Evolutionary conservation across 202 grass and related monocot genomes (phyloP), one percentile per base, ranked within the genome.

Genomic region (Saccharum hybrid): DNA sequence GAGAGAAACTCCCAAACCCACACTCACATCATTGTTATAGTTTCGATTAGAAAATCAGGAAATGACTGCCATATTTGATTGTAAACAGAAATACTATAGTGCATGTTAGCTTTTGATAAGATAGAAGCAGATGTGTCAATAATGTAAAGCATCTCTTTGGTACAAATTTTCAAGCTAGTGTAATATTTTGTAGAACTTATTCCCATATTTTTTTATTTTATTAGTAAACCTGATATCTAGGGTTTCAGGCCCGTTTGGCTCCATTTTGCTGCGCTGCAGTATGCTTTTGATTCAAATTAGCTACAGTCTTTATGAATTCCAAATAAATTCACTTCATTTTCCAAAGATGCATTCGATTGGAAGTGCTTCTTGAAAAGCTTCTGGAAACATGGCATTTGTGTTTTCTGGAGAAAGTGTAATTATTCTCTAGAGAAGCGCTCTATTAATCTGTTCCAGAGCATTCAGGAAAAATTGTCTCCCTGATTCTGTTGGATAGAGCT

Each of bases 21-120:
- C 51, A 56, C n/a, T 10, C 8, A 21, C n/a, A 59, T 38, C 10
- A 37, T 26, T 45, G 8, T 68, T 76, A 45, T 75, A 57, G 10
- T 63, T 80, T 45, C 69, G 63, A 10, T 79, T 68, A 60, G 14
- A 39, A 63, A 68, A 66, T 88, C 21, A 77, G 8, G 23, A 63
- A 38, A 75, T 60, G 10, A 37, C 33, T 52, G 31, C 4, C 63
- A 14, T 75, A 73, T 13, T 69, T 51, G 18, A 30, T 64, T 71
- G 60, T 7, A 63, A 54, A 82, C 48, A 30, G 46, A 76, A 85
- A 72, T 77, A 51, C 30, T 8, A 31, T 31, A 46, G 40, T 51
- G 37, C 31, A 48, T 22, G 7, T 49, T 65, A 59, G 37, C 16
- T 82, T 61, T 67, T 67, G 33, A 66, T 66, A 66, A 72, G n/a